Evolutionary conservation across 371 early-diverging fungal species (phyloP), one percentile per base, ranked within the genome.

Genomic region (Haplosporangium sp.): DNA sequence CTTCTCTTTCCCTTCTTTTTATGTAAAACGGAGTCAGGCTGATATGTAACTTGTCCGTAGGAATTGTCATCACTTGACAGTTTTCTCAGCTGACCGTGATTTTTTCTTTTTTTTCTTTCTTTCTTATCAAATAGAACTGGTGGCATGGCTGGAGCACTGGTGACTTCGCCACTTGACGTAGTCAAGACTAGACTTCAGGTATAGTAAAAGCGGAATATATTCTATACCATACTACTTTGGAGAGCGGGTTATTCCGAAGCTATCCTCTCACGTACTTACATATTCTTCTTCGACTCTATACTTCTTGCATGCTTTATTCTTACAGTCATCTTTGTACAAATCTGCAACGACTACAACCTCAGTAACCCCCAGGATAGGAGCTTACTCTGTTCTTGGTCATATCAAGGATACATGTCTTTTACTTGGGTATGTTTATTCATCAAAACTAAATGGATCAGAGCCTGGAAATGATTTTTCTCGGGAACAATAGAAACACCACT

Each of bases 141-240:
- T 57, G 93, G 92, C 0, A 84, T 90, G 87, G 88, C 91, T 19
- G 96, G 96, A 35, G 96, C 97, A 9, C 78, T 95, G 17, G 88
- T 90, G 15, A 96, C 96, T 4, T 96, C 95, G 39, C 97, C 97
- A 1, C 84, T 97, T 39, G 97, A 97, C 76, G 96, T 97, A 7
- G 93, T 96, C 63, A 96, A 96, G 73, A 96, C 97, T 8, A 87
- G 96, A 50, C 85, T 96, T 72, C 97, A 96, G 90, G 93, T 92
- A 86, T 61, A 62, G 10, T 50, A 8, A 19, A 47, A 38, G 15
- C 38, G 39, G 61, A 58, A 37, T 15, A 15, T 35, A 52, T 52
- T 52, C 52, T 0, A 4, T 40, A 15, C 40, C 6, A 39, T 3
- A 5, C 40, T 3, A 9, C 40, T 15, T 60, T n/a, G 40, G 39